These are phyloP conservation scores for Cantharellus cinnabarinus DNA, from an alignment of 768 basidiomycete genomes.

Conservation along the genomic window DNA sequence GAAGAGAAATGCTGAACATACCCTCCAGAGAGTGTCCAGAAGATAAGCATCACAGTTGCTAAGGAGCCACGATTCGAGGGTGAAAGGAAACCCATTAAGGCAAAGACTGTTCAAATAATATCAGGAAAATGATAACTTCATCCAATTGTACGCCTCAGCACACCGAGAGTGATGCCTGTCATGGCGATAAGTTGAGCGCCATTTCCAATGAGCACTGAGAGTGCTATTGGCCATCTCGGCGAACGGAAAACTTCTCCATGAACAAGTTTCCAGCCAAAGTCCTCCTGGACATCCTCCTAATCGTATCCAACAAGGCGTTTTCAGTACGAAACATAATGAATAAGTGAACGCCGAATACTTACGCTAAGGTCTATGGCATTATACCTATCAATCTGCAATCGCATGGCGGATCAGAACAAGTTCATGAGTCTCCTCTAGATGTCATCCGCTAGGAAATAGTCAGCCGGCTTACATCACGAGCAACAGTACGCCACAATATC, in stretches of 20 bases:
- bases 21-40: conserved; percentile 88
- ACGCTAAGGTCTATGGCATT: conserved; percentile 85
- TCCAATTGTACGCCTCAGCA: conserved; percentile 3
- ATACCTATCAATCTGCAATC: conserved; percentile 60
- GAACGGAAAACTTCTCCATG: conserved; percentile 91
- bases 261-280: conserved; percentile 96
- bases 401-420: not conserved
- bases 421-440: not conserved
- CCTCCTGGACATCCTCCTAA: conserved; percentile 90
- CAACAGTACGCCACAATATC: conserved; percentile 69
- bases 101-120: conserved; percentile 41
- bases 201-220: conserved; percentile 81
- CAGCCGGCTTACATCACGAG: conserved; percentile 44
- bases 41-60: conserved; percentile 84
- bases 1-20: conserved; percentile 10
- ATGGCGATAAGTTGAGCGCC: conserved; percentile 72
- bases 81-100: conserved; percentile 78
- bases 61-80: conserved; percentile 90
- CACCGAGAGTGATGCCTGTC: conserved; percentile 72
- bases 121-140: not conserved
- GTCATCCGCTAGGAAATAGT: too few species aligned
- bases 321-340: not conserved
- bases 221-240: conserved; percentile 51
- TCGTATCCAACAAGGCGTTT: not conserved
- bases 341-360: conserved; percentile 13